These are phyloP conservation scores for Castanea crenata DNA, from an alignment of 306 rosid genomes.

Conservation along the genomic window DNA sequence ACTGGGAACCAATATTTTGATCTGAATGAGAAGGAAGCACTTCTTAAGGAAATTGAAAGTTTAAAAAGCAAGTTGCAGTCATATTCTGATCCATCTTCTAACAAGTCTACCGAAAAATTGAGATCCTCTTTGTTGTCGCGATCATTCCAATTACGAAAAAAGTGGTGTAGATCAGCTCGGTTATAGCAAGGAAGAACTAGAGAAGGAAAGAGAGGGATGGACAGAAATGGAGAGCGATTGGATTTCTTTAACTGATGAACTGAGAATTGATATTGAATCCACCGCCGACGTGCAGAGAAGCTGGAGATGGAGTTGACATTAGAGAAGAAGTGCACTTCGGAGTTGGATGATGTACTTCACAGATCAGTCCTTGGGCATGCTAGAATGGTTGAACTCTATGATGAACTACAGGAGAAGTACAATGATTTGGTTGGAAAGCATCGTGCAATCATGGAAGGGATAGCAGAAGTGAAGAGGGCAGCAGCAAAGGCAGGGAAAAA, in stretches of 20 bases:
- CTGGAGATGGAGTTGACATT: conserved; percentile 64
- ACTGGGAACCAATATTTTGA: conserved; percentile 37
- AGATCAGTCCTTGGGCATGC: conserved; percentile 88
- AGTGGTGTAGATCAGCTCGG: conserved; percentile 39
- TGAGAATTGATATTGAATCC: conserved; percentile 78
- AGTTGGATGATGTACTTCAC: conserved; percentile 77
- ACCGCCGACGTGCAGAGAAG: conserved; percentile 61
- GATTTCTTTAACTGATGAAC: conserved; percentile 93
- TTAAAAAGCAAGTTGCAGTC: conserved; percentile 67
- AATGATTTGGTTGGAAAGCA: conserved; percentile 71
- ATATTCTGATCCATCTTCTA: conserved; percentile 42
- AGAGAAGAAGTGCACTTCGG: conserved; percentile 79
- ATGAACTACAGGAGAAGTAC: conserved; percentile 85
- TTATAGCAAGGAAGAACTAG: conserved; percentile 59
- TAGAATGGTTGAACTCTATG: conserved; percentile 90
- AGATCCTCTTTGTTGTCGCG: conserved; percentile 79
- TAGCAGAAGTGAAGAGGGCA: conserved; percentile 87
- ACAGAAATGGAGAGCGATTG: conserved; percentile 97
- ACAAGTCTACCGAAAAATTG: conserved; percentile 69
- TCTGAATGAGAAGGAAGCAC: conserved; percentile 79
- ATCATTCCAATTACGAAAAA: conserved; percentile 68
- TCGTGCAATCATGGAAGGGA: conserved; percentile 85
- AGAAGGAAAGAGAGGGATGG: conserved; percentile 84
- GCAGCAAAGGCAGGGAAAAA: conserved; percentile 77
- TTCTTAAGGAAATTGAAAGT: conserved; percentile 77